Percentiles rank a stretch among this genome's conserved stretches.
Conservation (phyloP, 2,329 filamentous ascomycete genomes). For the Pyrenophora seminiperda region DNA sequence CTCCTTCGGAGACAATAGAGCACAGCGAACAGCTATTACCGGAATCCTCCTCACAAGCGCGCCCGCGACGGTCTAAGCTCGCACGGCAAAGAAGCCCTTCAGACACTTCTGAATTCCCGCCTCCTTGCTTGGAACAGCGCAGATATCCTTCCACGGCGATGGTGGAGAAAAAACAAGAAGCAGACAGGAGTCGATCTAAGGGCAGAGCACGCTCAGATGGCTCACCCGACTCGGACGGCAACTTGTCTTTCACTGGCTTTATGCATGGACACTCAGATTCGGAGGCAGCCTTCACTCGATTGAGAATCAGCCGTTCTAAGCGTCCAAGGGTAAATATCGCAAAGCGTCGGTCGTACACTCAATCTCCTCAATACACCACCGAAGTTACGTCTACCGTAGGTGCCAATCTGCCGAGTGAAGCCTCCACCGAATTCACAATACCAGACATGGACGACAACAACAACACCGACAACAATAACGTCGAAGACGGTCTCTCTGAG, state of each 20-base stretch:
- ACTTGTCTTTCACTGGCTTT: not conserved
- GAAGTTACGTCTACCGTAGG: not conserved
- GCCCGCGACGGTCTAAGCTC: not conserved
- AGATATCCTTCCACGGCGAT: not conserved
- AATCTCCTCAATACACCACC: not conserved
- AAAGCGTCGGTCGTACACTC: not conserved
- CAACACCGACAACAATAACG: not conserved
- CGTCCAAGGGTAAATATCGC: not conserved
- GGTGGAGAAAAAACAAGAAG: not conserved
- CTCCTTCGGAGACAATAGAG: not conserved
- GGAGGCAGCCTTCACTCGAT: not conserved
- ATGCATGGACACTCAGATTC: not conserved
- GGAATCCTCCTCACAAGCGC: not conserved
- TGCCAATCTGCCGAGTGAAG: not conserved
- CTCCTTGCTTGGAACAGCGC: not conserved
- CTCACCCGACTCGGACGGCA: not conserved
- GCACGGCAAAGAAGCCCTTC: not conserved
- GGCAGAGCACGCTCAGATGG: not conserved
- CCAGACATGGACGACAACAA: not conserved
- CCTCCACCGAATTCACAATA: not conserved
- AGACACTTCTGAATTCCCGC: not conserved
- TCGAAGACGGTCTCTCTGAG: not conserved
- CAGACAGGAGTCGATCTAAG: not conserved
- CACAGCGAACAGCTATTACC: not conserved
- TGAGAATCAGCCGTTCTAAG: not conserved